phyloP scores from a whole-genome alignment of 768 basidiomycete genomes.

The Phylloporus scabripes region DNA sequence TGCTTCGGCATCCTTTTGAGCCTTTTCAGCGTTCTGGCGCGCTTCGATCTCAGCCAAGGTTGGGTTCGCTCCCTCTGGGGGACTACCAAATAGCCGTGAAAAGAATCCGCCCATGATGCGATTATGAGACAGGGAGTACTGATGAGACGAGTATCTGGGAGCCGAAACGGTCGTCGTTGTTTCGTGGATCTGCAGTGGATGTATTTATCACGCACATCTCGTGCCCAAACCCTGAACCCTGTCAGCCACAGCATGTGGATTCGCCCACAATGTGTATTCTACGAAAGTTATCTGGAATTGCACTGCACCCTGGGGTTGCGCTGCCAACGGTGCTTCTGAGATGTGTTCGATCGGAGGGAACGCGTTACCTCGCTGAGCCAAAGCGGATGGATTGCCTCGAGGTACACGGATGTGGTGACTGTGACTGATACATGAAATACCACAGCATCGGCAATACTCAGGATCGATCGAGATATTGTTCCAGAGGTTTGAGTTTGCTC shows the following conservation, averaged over 20 bases:
- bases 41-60: slow-evolving; percentile 10
- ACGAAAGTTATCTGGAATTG: not conserved
- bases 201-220: not conserved
- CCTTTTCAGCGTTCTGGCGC: slow-evolving; percentile 9
- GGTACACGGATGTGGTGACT: not conserved
- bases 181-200: not conserved
- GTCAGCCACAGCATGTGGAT: not conserved
- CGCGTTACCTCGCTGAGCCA: slow-evolving; percentile 3
- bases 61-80: slow-evolving; percentile 8
- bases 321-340: too few relatives aligned
- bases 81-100: slow-evolving; percentile 4
- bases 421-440: not conserved
- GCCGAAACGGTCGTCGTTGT: not conserved
- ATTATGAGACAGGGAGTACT: not conserved
- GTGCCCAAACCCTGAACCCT: not conserved
- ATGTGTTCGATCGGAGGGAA: not conserved
- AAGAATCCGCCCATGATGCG: slow-evolving; percentile 8
- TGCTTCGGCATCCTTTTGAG: slow-evolving; percentile 1
- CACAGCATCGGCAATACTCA: not conserved
- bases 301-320: not conserved
- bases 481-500: not conserved
- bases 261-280: too few relatives aligned
- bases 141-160: not conserved
- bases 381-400: slow-evolving; percentile 1
- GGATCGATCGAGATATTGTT: not conserved